Percentiles rank a stretch among this genome's conserved stretches.
Conservation (phyloP, 2,329 filamentous ascomycete species). For the Exophiala sp. region DNA sequence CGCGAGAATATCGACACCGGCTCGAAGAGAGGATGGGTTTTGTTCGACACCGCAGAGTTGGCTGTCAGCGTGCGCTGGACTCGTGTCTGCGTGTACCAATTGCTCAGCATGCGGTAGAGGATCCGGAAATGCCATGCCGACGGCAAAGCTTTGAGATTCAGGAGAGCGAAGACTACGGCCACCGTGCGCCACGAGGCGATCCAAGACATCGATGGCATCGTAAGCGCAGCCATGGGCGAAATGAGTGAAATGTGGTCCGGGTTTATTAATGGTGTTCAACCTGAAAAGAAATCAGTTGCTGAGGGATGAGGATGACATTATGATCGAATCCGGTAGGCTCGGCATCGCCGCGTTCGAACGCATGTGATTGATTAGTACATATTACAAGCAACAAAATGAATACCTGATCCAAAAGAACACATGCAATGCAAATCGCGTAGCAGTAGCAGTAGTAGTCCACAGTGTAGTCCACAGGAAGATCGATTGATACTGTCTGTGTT, state of each 20-base stretch:
- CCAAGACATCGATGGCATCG: conserved; percentile 1
- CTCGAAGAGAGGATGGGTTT: conserved; percentile 60
- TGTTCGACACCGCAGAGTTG: conserved; percentile 12
- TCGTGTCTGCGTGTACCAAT: conserved; percentile 46
- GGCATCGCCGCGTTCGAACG: too few species aligned
- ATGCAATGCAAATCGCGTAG: too few species aligned
- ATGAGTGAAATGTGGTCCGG: background rate
- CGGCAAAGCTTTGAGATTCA: conserved; percentile 69
- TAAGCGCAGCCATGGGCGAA: conserved; percentile 12
- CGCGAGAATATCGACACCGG: conserved; percentile 62
- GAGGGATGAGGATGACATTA: too few species aligned
- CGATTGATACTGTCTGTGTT: too few species aligned
- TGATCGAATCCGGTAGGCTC: too few species aligned
- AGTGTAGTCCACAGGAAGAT: too few species aligned
- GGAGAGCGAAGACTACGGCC: conserved; percentile 49
- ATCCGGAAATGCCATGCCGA: conserved; percentile 68
- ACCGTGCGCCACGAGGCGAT: conserved; percentile 33
- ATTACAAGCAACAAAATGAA: too few species aligned
- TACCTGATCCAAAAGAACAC: too few species aligned
- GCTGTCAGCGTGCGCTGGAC: conserved; percentile 40
- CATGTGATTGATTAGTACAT: too few species aligned
- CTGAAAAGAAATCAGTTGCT: too few species aligned
- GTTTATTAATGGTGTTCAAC: too few species aligned
- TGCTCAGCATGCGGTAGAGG: conserved; percentile 52
- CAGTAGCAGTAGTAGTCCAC: too few species aligned